These are phyloP conservation scores for Diplodia intermedia DNA, from an alignment of 2,329 filamentous ascomycete species.

Conservation along the genomic window DNA sequence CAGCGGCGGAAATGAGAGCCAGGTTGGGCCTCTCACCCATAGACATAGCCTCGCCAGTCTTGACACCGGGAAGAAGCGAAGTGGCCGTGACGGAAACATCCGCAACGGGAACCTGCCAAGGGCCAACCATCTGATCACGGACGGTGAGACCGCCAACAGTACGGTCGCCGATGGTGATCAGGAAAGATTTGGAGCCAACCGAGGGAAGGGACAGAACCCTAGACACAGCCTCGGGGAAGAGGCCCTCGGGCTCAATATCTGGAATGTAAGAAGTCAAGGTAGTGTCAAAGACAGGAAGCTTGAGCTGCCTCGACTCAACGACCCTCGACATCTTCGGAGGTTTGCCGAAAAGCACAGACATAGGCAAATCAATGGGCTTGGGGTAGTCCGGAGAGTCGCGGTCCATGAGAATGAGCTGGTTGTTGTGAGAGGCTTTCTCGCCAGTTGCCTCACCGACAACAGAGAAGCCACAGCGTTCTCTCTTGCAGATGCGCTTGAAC, in stretches of 20 bases:
- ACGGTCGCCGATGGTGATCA: conserved; percentile 95
- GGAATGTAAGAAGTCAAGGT: conserved; percentile 72
- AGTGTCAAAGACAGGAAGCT: conserved; percentile 75
- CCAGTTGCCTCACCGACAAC: conserved; percentile 79
- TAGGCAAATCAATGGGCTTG: conserved; percentile 84
- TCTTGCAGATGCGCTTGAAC: conserved; percentile 71
- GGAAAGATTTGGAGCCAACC: conserved; percentile 95
- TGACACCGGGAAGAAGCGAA: conserved; percentile 73
- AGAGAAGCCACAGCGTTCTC: conserved; percentile 92
- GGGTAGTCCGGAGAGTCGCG: conserved; percentile 76
- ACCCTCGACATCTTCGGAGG: conserved; percentile 79
- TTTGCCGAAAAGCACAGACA: conserved; percentile 87
- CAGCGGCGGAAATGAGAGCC: conserved; percentile 85
- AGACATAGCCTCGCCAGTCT: conserved; percentile 92
- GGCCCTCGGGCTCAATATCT: conserved; percentile 59
- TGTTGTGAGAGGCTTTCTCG: conserved; percentile 67
- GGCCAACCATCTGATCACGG: conserved; percentile 94
- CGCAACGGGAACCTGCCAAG: conserved; percentile 92
- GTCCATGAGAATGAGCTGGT: conserved; percentile 81
- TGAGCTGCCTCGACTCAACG: conserved; percentile 72
- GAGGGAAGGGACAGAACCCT: conserved; percentile 84
- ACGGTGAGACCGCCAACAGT: conserved; percentile 88
- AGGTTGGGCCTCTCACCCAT: conserved; percentile 93
- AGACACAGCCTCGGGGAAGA: conserved; percentile 74
- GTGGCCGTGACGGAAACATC: conserved; percentile 93